Evolutionary conservation across 2,329 filamentous ascomycete genomes (phyloP).

Genomic region (Ampelomyces quisqualis): DNA sequence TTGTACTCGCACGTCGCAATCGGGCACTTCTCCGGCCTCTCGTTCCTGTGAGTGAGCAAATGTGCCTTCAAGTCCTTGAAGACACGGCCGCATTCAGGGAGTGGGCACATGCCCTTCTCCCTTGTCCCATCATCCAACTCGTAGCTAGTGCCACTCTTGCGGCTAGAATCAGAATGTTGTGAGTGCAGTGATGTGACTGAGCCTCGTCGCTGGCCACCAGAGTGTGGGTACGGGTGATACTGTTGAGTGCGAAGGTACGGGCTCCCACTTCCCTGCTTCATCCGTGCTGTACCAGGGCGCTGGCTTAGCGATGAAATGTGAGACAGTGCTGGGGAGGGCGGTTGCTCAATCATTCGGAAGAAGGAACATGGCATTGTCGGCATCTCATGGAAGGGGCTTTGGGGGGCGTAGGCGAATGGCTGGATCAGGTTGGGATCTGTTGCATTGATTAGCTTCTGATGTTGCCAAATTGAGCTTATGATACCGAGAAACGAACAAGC

Average conservation of each 20-base stretch:
- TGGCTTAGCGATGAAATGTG: conserved; percentile 52
- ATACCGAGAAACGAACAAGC: conserved; percentile 45
- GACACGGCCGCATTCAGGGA: conserved; percentile 78
- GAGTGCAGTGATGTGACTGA: conserved; percentile 73
- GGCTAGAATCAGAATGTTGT: conserved; percentile 60
- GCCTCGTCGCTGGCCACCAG: conserved; percentile 57
- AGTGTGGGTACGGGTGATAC: conserved; percentile 56
- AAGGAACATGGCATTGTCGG: conserved; percentile 45
- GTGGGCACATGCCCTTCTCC: conserved; percentile 72
- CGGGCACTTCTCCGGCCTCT: conserved; percentile 91
- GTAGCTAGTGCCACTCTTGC: conserved; percentile 46
- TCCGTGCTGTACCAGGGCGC: conserved; percentile 42
- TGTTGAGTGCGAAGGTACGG: conserved; percentile 62
- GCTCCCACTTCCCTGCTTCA: conserved; percentile 61
- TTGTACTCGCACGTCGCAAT: conserved; percentile 92
- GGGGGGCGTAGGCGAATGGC: conserved; percentile 48
- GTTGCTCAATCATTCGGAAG: conserved; percentile 48
- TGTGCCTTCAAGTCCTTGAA: conserved; percentile 94
- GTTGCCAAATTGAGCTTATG: neutral
- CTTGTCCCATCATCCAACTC: conserved; percentile 53
- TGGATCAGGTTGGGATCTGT: conserved; percentile 62
- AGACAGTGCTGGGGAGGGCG: conserved; percentile 65
- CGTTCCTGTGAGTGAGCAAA: conserved; percentile 89
- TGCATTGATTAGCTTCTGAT: conserved; percentile 14
- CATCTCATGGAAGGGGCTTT: conserved; percentile 47